Conservation (phyloP, 1,139 yeast species). For the Geotrichum candidum region DNA sequence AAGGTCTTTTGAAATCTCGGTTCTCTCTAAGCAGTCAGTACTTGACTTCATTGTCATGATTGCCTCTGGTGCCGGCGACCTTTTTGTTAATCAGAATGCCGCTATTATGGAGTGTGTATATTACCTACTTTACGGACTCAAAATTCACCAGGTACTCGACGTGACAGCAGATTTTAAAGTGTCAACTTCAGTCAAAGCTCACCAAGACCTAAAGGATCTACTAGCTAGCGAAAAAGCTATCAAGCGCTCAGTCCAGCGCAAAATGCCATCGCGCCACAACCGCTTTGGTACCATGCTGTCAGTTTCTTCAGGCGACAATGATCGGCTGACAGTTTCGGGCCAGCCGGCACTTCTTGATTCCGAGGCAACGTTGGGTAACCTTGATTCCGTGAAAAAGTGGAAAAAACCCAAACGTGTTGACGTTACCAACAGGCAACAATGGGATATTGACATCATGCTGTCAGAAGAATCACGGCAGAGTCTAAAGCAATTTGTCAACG, state of each 20-base stretch:
- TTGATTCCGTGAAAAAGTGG: slow-evolving; percentile 70
- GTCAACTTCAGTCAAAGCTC: slow-evolving; percentile 5
- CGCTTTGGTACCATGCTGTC: slow-evolving; percentile 85
- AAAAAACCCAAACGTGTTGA: slow-evolving; percentile 44
- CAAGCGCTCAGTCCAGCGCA: slow-evolving; percentile 36
- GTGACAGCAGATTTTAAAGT: slow-evolving; percentile 10
- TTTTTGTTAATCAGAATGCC: slow-evolving; percentile 60
- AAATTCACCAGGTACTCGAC: slow-evolving; percentile 14
- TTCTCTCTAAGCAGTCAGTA: slow-evolving; percentile 63
- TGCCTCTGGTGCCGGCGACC: slow-evolving; percentile 56
- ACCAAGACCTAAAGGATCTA: slow-evolving; percentile 43
- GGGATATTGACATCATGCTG: slow-evolving; percentile 30
- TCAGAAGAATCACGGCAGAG: slow-evolving; percentile 34
- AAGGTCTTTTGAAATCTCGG: slow-evolving; percentile 49
- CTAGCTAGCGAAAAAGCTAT: slow-evolving; percentile 53
- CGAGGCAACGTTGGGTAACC: slow-evolving; percentile 46
- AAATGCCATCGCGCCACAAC: slow-evolving; percentile 71
- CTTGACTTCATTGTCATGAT: slow-evolving; percentile 64
- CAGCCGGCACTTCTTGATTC: slow-evolving; percentile 56
- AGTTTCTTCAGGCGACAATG: slow-evolving; percentile 52
- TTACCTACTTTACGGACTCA: slow-evolving; percentile 43
- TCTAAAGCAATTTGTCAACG: slow-evolving; percentile 46
- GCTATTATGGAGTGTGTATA: slow-evolving; percentile 66
- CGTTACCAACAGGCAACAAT: slow-evolving; percentile 23
- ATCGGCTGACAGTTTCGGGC: slow-evolving; percentile 67